Base-by-base conservation (phyloP, 169 alveolate genomes). In the Eimeria sp. region DNA sequence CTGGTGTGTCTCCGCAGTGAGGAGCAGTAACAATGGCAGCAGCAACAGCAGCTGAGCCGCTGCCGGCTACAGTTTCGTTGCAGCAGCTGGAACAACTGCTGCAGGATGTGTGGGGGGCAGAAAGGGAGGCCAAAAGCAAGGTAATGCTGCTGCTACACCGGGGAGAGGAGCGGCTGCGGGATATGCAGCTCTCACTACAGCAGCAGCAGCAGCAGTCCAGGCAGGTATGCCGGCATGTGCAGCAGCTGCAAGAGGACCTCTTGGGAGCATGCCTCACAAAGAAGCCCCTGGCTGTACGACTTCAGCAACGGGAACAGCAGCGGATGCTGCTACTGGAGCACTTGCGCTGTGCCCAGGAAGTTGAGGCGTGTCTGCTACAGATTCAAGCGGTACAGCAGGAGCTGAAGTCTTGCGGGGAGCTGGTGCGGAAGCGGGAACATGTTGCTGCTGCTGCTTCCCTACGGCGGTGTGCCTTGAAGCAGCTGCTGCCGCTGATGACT, bases 41-140 rank as follows among this genome's bases (percentile, higher is more conserved):
- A 16, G 27, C 89, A 47, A 43, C 70, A 3, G 67, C 89, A 78
- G 61, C 89, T 9, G 89, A 45, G 57, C 65, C 70, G 70, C 57
- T 78, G 65, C 89, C 89, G 16, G 89, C 61, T 47, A 78, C 89
- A 18, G 89, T 78, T 45, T 78, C 89, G 22, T 45, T 78, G 70
- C 65, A 78, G 57, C 70, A 78, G 40, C 63, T 78, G 25, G 45
- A 78, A 45, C 89, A 47, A 54, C 70, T 78, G 57, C 63, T 47
- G 89, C 89, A 78, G 89, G 89, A 78, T 78, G 89, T 78, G 61
- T 78, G 89, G 89, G 89, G 65, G 43, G 89, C 89, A 45, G 89
- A 78, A 45, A 54, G 45, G 45, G 65, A 78, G 43, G 89, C 89
- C 25, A 78, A 78, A 47, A 18, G 18, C 45, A 47, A n/a, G 22